Conservation (phyloP, 2,329 filamentous ascomycete genomes). For the Exophiala oligosperma region DNA sequence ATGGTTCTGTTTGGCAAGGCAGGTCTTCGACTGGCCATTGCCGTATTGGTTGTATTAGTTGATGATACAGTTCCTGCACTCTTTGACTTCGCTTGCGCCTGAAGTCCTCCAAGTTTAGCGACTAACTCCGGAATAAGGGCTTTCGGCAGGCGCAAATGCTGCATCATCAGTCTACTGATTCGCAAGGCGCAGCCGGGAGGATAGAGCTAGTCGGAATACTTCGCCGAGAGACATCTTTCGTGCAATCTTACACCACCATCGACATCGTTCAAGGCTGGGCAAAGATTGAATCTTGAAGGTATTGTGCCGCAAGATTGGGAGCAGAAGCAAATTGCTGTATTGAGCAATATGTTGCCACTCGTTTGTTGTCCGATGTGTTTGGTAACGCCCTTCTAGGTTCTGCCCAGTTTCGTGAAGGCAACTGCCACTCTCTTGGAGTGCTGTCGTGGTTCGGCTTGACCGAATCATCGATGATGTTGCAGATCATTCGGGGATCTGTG, state of each 20-base stretch:
- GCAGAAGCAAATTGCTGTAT: conserved; percentile 22
- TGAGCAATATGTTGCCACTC: conserved; percentile 20
- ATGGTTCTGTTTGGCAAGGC: too few species aligned
- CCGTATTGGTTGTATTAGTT: too few species aligned
- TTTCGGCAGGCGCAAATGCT: too few species aligned
- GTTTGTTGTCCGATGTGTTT: conserved; percentile 18
- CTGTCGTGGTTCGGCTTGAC: conserved; percentile 7
- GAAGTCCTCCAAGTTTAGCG: too few species aligned
- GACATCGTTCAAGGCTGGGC: background rate
- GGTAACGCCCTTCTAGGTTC: conserved; percentile 13
- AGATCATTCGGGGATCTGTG: background rate
- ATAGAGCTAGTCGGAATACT: too few species aligned
- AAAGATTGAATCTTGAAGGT: conserved; percentile 6
- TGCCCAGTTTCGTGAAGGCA: conserved; percentile 12
- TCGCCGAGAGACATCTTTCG: too few species aligned
- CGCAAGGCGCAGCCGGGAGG: too few species aligned
- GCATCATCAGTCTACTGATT: too few species aligned
- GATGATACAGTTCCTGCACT: too few species aligned
- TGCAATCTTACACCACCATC: background rate
- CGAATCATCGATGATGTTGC: conserved; percentile 16
- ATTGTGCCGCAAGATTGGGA: conserved; percentile 15
- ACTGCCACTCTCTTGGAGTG: conserved; percentile 16
- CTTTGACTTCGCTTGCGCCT: too few species aligned
- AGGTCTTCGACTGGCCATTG: too few species aligned
- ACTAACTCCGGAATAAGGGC: too few species aligned